Evolutionary conservation across 2,329 filamentous ascomycete species (phyloP).

Genomic region (Periconia sp.): DNA sequence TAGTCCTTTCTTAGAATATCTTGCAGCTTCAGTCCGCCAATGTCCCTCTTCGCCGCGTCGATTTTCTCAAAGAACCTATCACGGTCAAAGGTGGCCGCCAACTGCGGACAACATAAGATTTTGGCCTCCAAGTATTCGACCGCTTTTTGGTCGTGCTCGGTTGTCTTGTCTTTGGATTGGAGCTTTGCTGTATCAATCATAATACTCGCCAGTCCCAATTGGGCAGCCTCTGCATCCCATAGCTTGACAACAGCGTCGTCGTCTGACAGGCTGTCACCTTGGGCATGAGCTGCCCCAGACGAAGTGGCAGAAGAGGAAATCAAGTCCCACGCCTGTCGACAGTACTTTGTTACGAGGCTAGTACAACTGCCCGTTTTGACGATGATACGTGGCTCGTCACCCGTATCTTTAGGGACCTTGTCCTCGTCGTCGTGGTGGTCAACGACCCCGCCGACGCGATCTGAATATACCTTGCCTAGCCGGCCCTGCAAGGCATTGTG

Average conservation of each 20-base stretch:
- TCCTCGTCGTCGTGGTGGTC: conserved; percentile 82
- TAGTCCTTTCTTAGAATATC: conserved; percentile 84
- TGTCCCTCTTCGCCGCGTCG: conserved; percentile 69
- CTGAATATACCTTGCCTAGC: conserved; percentile 61
- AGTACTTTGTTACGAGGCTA: conserved; percentile 70
- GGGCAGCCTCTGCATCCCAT: conserved; percentile 67
- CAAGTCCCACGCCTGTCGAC: conserved; percentile 63
- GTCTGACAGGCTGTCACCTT: conserved; percentile 45
- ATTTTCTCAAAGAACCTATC: conserved; percentile 65
- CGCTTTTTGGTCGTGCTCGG: conserved; percentile 64
- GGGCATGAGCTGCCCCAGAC: conserved; percentile 45
- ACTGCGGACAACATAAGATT: conserved; percentile 49
- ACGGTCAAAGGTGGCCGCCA: conserved; percentile 57
- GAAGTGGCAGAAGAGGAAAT: conserved; percentile 51
- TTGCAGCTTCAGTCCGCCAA: conserved; percentile 64
- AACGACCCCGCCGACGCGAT: conserved; percentile 68
- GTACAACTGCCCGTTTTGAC: conserved; percentile 74
- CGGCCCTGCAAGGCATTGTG: conserved; percentile 75
- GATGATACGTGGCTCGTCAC: conserved; percentile 65
- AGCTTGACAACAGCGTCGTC: conserved; percentile 42
- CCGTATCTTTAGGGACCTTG: conserved; percentile 55
- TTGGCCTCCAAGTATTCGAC: conserved; percentile 65
- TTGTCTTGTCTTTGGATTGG: conserved; percentile 65
- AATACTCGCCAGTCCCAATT: conserved; percentile 71
- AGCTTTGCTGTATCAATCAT: conserved; percentile 76